Evolutionary conservation across 2,329 filamentous ascomycete species (phyloP).

Genomic region (Xylariaceae sp.): DNA sequence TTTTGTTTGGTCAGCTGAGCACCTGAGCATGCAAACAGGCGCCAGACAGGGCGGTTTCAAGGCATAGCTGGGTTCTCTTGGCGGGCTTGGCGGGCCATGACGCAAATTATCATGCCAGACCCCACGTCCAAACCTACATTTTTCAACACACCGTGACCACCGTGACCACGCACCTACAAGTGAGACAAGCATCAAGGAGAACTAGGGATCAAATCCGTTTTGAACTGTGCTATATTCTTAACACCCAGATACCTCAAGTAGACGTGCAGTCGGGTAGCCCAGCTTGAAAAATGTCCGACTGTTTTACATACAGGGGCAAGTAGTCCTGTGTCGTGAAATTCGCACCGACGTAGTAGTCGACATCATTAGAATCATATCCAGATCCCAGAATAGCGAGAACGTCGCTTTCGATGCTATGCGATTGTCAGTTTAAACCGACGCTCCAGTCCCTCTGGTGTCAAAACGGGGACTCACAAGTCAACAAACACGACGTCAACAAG

Average conservation of each 20-base stretch:
- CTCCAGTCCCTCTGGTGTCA: background rate
- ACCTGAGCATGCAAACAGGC: no score
- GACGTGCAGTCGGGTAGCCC: constrained; percentile 41
- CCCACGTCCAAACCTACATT: background rate
- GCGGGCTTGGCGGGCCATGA: background rate
- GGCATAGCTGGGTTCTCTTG: no score
- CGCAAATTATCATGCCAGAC: background rate
- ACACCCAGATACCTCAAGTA: constrained; percentile 8
- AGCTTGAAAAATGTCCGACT: constrained; percentile 39
- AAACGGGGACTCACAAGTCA: constrained; percentile 47
- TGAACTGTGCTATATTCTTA: no score
- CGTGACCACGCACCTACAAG: constrained; percentile 14
- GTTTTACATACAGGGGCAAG: constrained; percentile 43
- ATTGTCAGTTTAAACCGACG: background rate
- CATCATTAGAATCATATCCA: constrained; percentile 39
- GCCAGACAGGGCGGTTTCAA: no score
- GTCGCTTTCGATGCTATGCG: constrained; percentile 41
- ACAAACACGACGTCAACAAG: constrained; percentile 57
- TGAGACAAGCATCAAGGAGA: constrained; percentile 45
- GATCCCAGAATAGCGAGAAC: constrained; percentile 42
- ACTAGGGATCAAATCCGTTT: no score
- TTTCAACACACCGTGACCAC: background rate
- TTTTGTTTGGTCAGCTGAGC: no score
- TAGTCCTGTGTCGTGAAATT: constrained; percentile 46
- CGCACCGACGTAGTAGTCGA: constrained; percentile 44